Evolutionary conservation across 768 basidiomycete genomes (phyloP), one percentile per base, ranked within the genome.

Genomic region (Coprinopsis strossmayeri): DNA sequence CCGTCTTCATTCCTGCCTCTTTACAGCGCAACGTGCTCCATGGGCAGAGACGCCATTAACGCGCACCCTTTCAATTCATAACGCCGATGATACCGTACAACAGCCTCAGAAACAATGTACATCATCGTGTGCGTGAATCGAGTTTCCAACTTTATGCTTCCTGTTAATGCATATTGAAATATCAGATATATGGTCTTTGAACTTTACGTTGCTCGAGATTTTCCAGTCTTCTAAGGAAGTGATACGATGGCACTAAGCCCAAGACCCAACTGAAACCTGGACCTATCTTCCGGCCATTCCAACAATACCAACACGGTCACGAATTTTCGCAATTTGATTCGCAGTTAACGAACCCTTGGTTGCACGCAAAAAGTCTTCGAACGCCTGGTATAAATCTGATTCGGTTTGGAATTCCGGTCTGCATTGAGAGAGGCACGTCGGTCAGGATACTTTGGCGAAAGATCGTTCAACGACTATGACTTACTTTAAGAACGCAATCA

Each of bases 291-390:
- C 91, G 18, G 82, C 87, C 91, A 94, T 93, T 24, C 92, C 93
- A 34, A 81, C 74, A 21, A 95, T 77, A 3, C 92, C 92, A 15
- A 92, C 87, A 18, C 74, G 72, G 62, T 97, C 95, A 41, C 95
- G 77, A 57, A 97, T 92, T 71, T 79, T 88, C 12, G 95, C 95
- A 49, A 96, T 90, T 61, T 97, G 90, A 52, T 74, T 82, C 0
- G 91, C 82, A 15, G 81, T 87, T 58, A 99, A 73, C 23, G 76
- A 76, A 5, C 81, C 84, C 61, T 94, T 94, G 63, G 81, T 83
- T 0, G 84, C 87, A 17, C 80, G 70, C 55, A 98, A 76, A 68
- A 91, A 95, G 48, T 84, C 81, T 66, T 97, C 94, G 67, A 91
- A 97, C 0, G 84, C 88, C 13, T 66, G 63, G 25, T 81, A 71